Base-by-base conservation (phyloP, 768 basidiomycete species). In the Tylopilus subfusipes region DNA sequence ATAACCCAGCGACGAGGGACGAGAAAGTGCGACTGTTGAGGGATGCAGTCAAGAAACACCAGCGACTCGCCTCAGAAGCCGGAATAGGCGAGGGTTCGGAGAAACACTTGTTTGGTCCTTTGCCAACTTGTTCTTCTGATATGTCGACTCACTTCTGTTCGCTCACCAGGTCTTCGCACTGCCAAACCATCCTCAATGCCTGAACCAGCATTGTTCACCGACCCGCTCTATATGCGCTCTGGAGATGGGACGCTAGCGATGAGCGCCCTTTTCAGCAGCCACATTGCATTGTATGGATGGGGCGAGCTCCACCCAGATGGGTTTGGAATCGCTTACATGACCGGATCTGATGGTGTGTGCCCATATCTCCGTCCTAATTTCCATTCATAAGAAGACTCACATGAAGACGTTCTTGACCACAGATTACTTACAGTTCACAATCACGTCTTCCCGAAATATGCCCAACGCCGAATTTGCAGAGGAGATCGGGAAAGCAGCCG, bases 291-390 rank as follows among this genome's bases (percentile, higher is more conserved):
- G n/a, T 93, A 97, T 70, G 94, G 94, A 13, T 98, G 94, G 95
- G 95, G 95, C 45, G 90, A 93, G 79, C 88, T 98, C 42, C 91
- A 95, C 22, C 86, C 90, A 1, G 86, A 97, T 59, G 95, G 95
- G 2, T 98, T 95, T 65, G 95, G 95, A 29, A 87, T 98, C 29
- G 88, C 93, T 11, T 98, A 98, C 66, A 86, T 93, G 81, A 94
- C 94, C n/a, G 90, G 90, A 38, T 87, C 82, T 62, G 82, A 90
- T 58, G 84, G 88, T 86, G 53, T 50, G 81, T 30, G 42, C 40
- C 18, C 42, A 25, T 3, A 12, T 14, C 14, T 16, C 6, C 33
- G 33, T 34, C 16, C 25, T 7, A 27, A 3, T 3, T 7, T 34
- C 12, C 2, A 34, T 14, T n/a, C 14, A 34, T 6, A 14, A 12